These are phyloP conservation scores for Talaromyces marneffei DNA, from an alignment of 2,329 filamentous ascomycete species.

Conservation along the genomic window DNA sequence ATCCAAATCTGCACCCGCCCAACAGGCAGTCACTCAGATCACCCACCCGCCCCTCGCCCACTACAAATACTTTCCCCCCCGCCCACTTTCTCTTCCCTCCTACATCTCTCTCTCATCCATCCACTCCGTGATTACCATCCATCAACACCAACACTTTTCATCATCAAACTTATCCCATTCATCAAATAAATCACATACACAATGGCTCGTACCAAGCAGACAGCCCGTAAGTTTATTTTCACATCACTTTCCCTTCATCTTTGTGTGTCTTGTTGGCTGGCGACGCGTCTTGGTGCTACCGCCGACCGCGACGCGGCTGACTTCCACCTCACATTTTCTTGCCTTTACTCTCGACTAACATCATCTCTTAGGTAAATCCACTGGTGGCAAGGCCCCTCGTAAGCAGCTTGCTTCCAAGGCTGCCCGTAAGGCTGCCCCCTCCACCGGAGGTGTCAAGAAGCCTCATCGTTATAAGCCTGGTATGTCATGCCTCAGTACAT, in stretches of 20 bases:
- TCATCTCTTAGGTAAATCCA: slow-evolving; percentile 58
- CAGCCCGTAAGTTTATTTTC: slow-evolving; percentile 43
- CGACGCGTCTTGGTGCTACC: not conserved
- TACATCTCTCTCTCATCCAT: slow-evolving; percentile 24
- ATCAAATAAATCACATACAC: slow-evolving; percentile 24
- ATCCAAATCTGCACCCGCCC: slow-evolving; percentile 31
- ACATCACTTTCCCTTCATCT: not conserved
- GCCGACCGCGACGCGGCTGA: slow-evolving; percentile 13
- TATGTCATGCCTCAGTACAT: slow-evolving; percentile 28
- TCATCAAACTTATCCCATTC: slow-evolving; percentile 28
- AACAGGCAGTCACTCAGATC: slow-evolving; percentile 26
- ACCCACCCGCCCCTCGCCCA: slow-evolving; percentile 28
- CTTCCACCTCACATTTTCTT: slow-evolving; percentile 14
- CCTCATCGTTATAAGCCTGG: slow-evolving; percentile 84
- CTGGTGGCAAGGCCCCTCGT: slow-evolving; percentile 66
- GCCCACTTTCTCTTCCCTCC: slow-evolving; percentile 33
- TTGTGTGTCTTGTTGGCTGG: not conserved
- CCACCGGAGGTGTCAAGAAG: slow-evolving; percentile 96
- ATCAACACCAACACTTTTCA: slow-evolving; percentile 29
- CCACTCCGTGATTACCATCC: slow-evolving; percentile 14
- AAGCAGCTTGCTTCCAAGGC: slow-evolving; percentile 99
- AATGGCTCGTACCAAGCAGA: slow-evolving; percentile 51
- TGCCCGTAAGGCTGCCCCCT: slow-evolving; percentile 95
- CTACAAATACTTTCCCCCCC: slow-evolving; percentile 40
- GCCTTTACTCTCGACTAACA: slow-evolving; percentile 17